Evolutionary conservation across 495 filamentous ascomycete species (phyloP).

Genomic region (Apodospora peruviana): DNA sequence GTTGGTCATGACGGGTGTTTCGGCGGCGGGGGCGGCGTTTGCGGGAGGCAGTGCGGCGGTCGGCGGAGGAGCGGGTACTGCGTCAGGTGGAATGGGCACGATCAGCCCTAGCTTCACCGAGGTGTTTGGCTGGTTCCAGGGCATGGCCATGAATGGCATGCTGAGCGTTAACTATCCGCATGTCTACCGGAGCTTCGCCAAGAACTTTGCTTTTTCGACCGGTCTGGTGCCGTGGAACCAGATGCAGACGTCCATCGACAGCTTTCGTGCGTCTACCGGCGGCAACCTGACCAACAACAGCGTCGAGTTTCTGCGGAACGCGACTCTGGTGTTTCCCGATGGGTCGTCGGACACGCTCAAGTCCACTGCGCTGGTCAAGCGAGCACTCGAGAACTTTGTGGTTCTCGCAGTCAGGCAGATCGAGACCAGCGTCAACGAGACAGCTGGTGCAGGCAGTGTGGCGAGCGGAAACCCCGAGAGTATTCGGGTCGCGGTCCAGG

Average conservation of each 20-base stretch:
- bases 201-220: conserved; percentile 90
- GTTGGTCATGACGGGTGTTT: conserved; percentile 65
- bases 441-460: conserved; percentile 14
- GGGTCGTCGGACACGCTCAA: conserved; percentile 36
- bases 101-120: conserved; percentile 81
- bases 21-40: conserved; percentile 59
- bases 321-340: conserved; percentile 61
- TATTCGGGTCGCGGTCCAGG: conserved; percentile 47
- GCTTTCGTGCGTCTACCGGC: conserved; percentile 72
- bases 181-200: conserved; percentile 80
- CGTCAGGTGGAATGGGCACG: conserved; percentile 57
- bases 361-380: conserved; percentile 46
- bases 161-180: conserved; percentile 79
- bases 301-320: conserved; percentile 66
- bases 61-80: conserved; percentile 33
- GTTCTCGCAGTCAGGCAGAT: conserved; percentile 45
- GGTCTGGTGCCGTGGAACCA: conserved; percentile 76
- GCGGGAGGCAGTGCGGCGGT: conserved; percentile 37
- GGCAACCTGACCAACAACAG: conserved; percentile 80
- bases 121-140: conserved; percentile 87
- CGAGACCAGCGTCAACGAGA: conserved; percentile 44
- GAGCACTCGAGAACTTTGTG: conserved; percentile 46
- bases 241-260: conserved; percentile 81
- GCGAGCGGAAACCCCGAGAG: conserved; percentile 23
- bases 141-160: conserved; percentile 93